Conservation (phyloP, 208 protist species). For the Crithidia brevicula region DNA sequence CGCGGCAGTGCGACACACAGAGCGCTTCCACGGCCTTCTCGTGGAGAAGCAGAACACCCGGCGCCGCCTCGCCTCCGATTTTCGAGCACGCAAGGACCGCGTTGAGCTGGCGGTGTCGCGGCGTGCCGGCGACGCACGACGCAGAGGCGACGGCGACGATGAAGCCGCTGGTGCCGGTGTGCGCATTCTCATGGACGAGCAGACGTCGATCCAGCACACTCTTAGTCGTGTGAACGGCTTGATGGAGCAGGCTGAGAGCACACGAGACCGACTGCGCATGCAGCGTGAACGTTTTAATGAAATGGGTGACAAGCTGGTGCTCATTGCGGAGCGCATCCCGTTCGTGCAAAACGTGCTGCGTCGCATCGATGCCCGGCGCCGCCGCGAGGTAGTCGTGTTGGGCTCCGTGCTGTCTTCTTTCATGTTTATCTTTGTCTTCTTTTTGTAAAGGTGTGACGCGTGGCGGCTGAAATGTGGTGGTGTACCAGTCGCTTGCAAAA, state of each 20-base stretch:
- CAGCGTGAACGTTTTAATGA: slow-evolving; percentile 76
- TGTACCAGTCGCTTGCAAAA: too few species aligned
- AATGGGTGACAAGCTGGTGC: slow-evolving; percentile 56
- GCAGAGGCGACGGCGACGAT: slow-evolving; percentile 13
- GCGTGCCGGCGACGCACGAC: slow-evolving; percentile 21
- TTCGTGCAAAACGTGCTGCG: slow-evolving; percentile 72
- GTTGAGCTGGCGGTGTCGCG: slow-evolving; percentile 61
- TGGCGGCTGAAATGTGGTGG: too few species aligned
- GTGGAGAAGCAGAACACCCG: slow-evolving; percentile 61
- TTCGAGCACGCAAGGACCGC: slow-evolving; percentile 56
- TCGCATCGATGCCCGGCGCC: slow-evolving; percentile 68
- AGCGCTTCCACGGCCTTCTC: slow-evolving; percentile 65
- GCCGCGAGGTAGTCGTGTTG: slow-evolving; percentile 70
- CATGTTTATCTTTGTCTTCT: slow-evolving; percentile 70
- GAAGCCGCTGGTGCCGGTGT: slow-evolving; percentile 44
- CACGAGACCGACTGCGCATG: slow-evolving; percentile 54
- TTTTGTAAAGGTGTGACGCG: slow-evolving; percentile 54
- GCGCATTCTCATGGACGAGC: slow-evolving; percentile 79
- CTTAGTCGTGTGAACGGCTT: slow-evolving; percentile 62
- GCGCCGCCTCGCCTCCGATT: slow-evolving; percentile 46
- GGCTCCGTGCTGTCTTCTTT: slow-evolving; percentile 62
- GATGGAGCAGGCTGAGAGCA: slow-evolving; percentile 61
- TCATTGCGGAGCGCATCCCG: slow-evolving; percentile 77
- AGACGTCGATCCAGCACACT: slow-evolving; percentile 75
- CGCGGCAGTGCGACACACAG: slow-evolving; percentile 45